Base-by-base conservation (phyloP, 108 stramenopile species). In the Epipyxis sp. region DNA sequence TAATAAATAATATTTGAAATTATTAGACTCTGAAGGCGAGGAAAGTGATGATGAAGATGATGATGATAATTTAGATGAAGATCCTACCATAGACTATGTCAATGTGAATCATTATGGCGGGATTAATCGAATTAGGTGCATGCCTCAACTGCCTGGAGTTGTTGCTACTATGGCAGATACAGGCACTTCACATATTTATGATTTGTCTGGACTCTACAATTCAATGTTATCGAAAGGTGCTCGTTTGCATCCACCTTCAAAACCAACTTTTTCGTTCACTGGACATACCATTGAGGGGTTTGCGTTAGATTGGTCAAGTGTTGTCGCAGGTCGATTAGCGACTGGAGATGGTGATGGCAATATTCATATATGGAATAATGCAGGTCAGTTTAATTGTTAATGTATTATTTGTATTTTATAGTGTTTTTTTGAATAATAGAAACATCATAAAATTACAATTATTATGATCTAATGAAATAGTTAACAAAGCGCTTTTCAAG, bases 111-210 rank as follows among this genome's bases (percentile, higher is more conserved):
- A 95, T 78, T 76, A 82, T 40, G 98, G 96, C 54, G 93, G 93
- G n/a, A 92, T 97, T 58, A 97, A 97, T 85, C 91, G 98, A 79
- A 71, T 99, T 1, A 84, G 96, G 32, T 85, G 84, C 40, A 96
- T 96, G 94, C 96, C 97, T 16, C 95, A 96, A 78, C 1, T 43
- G 0, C 87, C 89, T 20, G 37, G 76, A 25, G 85, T 99, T 74
- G 95, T 99, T 30, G 93, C 95, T n/a, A 90, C 91, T 1, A 94
- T 92, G 95, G 85, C 93, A 69, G 96, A 97, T 50, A 82, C 77
- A 1, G 93, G 94, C 1, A 82, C 77, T 20, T 95, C 97, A 57
- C 90, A 94, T 78, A 42, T 99, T 42, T 97, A 87, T 80, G 91
- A 99, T 84, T 71, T 97, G 46, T 13, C 30, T 0, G 69, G 54